Evolutionary conservation across 2,329 filamentous ascomycete species (phyloP), one percentile per base, ranked within the genome.

Genomic region (Calonectria multiphialidica): DNA sequence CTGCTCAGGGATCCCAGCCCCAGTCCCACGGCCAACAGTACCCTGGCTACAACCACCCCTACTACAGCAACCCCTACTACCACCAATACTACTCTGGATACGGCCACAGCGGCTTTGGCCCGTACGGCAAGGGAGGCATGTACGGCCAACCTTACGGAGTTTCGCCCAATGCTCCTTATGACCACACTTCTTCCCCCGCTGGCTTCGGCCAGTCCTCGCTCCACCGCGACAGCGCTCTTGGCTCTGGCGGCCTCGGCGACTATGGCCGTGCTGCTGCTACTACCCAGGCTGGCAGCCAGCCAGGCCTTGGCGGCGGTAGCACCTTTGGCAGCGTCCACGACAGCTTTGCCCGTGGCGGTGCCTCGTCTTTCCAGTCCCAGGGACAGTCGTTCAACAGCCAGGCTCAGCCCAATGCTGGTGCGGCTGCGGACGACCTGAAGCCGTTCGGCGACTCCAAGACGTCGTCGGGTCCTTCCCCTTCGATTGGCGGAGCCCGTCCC

Each of bases 41-140:
- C 79, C 86, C 87, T 47, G 88, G 87, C 76, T 87, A 86, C 79
- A 87, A 82, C 77, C 89, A 91, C 77, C 89, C 89, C 2, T 93
- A 93, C 83, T 92, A 89, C 78, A 86, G 84, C 76, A 91, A 88
- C 82, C 90, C 90, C 2, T 92, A 91, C 82, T 93, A 93, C 78
- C 86, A 88, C 72, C 87, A 89, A 71, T 93, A 92, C 82, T 89
- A 88, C 77, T 88, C 89, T 66, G 86, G 85, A 50, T 90, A 90
- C 74, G 85, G 85, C 65, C 88, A 90, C 79, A 88, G 86, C 64
- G 88, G 85, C 37, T 91, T 84, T 66, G 86, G 82, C 6, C 89
- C 89, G 2, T 91, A 91, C 74, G 83, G 87, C 73, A 91, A 91
- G 85, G 87, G 84, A 42, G 85, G 84, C 71, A 84, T 88, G 75